Evolutionary conservation across 2,329 filamentous ascomycete genomes (phyloP), one percentile per base, ranked within the genome.

Genomic region (Colletotrichum incanum): DNA sequence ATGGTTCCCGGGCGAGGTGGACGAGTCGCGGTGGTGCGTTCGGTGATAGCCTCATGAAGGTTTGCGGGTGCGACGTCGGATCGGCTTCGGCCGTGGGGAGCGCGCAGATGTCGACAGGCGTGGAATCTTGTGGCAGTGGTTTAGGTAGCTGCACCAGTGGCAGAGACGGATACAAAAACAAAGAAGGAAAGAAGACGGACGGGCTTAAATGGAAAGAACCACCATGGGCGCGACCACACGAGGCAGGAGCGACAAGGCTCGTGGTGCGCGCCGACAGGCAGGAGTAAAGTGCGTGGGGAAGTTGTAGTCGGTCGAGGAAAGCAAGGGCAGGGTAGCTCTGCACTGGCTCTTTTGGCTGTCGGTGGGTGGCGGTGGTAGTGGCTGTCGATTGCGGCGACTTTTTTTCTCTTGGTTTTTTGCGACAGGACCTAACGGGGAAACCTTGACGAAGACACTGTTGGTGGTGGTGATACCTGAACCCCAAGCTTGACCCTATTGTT

Each of bases 11-110:
- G 50, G 73, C 63, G 43, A 72, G 59, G 63, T 28, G 47, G 26
- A 63, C 56, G 69, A 49, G 64, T 61, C 47, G 73, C 49, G 43
- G 54, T 56, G 58, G 67, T 50, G 50, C 18, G 59, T 54, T 60
- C 71, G 63, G 54, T 74, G 52, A 71, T 47, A 61, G 56, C 73
- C 71, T 74, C 73, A 74, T 74, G 66, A 74, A 73, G 66, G 66
- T 72, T 68, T 54, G 65, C 43, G 50, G 43, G 43, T 72, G 70
- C 54, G 70, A 70, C 60, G 65, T 65, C 60, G 65, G 70, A 59
- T 31, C 55, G 54, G 55, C 70, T 70, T 65, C n/a, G 61, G 67
- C 20, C 26, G 41, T 47, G 12, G 39, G 41, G 39, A 65, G 43
- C 45, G 47, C 47, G 60, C n/a, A 49, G 60, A 39, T 39, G 60